These are phyloP conservation scores for Pyrenula massariospora DNA, from an alignment of 495 filamentous ascomycete species.

Conservation along the genomic window DNA sequence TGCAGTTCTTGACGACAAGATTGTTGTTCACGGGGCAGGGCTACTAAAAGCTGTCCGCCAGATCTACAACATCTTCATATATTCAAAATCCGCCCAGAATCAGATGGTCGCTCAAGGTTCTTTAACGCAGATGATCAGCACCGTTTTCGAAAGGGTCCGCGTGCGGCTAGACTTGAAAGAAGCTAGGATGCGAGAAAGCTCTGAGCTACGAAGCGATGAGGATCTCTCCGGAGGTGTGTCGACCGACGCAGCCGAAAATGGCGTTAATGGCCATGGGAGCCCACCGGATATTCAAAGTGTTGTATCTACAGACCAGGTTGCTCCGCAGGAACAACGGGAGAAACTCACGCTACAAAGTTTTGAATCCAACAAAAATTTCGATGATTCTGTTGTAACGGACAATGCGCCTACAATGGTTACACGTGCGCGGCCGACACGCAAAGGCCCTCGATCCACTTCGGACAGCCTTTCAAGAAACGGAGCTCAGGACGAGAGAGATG, in stretches of 20 bases:
- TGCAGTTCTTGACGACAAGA: constrained; percentile 94
- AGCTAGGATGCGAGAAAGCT: constrained; percentile 32
- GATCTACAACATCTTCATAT: constrained; percentile 96
- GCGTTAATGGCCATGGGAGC: constrained; percentile 15
- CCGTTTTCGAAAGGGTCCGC: constrained; percentile 91
- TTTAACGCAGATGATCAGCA: constrained; percentile 96
- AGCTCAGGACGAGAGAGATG: constrained; percentile 27
- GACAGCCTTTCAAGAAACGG: constrained; percentile 14
- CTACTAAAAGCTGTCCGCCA: constrained; percentile 95
- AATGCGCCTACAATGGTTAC: constrained; percentile 89
- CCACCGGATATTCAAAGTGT: constrained; percentile 33
- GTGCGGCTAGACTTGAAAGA: constrained; percentile 81
- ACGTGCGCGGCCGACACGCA: constrained; percentile 50
- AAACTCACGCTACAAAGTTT: constrained; percentile 94
- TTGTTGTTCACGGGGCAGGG: constrained; percentile 93
- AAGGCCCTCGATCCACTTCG: constrained; percentile 38
- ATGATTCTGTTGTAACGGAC: constrained; percentile 82
- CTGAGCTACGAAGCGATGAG: constrained; percentile 23
- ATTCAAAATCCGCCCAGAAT: constrained; percentile 81
- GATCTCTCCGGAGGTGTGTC: constrained; percentile 18
- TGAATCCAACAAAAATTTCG: constrained; percentile 85
- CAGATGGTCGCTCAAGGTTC: constrained; percentile 96
- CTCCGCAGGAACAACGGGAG: constrained; percentile 47
- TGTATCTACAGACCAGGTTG: constrained; percentile 40
- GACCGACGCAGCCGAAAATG: constrained; percentile 32